Percentiles rank a stretch among this genome's conserved stretches.
Evolutionary conservation across 176 grass and related monocot genomes (phyloP).

Genomic region (Zea luxurians): DNA sequence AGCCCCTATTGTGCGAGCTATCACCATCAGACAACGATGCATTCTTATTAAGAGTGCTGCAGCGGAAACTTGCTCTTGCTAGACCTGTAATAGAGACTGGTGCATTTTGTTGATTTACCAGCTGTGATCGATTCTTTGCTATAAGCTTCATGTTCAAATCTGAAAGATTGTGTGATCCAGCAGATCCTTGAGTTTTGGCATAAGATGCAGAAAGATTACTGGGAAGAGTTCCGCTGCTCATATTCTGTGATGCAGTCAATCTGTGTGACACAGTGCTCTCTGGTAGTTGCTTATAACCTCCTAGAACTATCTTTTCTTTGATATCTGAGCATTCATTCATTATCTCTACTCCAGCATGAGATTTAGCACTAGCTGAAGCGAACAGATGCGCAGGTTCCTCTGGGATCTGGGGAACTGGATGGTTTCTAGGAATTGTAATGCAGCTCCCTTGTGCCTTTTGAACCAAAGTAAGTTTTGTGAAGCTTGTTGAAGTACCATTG

Average conservation of each 20-base stretch:
- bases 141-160: conserved; percentile 18
- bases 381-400: conserved; percentile 13
- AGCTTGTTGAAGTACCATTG: conserved; percentile 15
- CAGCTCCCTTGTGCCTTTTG: conserved; percentile 18
- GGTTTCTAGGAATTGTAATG: conserved; percentile 17
- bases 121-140: conserved; percentile 27
- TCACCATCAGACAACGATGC: conserved; percentile 8
- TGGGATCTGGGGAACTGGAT: conserved; percentile 24
- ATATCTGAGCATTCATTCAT: conserved; percentile 41
- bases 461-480: conserved; percentile 19
- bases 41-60: conserved; percentile 27
- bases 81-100: conserved; percentile 26
- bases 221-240: not conserved
- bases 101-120: conserved; percentile 18
- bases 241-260: conserved; percentile 30
- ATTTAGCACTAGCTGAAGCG: conserved; percentile 20
- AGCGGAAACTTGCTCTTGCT: conserved; percentile 18
- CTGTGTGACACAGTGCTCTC: conserved; percentile 18
- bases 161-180: conserved; percentile 32
- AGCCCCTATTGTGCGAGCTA: not conserved
- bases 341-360: conserved; percentile 34
- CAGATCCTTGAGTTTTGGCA: conserved; percentile 34
- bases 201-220: conserved; percentile 28
- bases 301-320: conserved; percentile 27
- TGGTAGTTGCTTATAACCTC: conserved; percentile 21